A percentile compares a stretch with the other conserved stretches of the same genome.
Conservation (phyloP, 768 basidiomycete genomes). For the Mycena floridula region DNA sequence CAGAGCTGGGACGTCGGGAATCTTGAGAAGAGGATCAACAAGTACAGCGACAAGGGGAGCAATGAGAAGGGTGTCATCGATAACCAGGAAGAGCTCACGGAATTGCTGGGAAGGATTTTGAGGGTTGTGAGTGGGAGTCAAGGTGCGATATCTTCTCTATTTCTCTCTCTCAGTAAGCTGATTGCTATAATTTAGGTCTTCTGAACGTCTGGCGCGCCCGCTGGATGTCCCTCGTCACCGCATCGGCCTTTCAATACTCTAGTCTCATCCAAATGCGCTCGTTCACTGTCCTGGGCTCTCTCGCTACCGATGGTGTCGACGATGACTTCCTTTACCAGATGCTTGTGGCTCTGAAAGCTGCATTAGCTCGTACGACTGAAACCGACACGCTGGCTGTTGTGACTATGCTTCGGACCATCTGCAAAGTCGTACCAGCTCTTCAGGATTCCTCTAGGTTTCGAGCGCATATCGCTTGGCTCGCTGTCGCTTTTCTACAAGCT, state of each 20-base stretch:
- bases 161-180: not conserved
- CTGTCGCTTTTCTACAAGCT: constrained; percentile 76
- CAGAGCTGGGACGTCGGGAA: constrained; percentile 47
- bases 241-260: constrained; percentile 86
- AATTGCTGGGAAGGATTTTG: constrained; percentile 57
- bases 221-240: constrained; percentile 87
- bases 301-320: constrained; percentile 82
- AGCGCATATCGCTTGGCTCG: constrained; percentile 79
- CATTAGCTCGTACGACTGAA: constrained; percentile 61
- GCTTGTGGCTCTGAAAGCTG: constrained; percentile 77
- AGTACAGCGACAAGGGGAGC: constrained; percentile 38
- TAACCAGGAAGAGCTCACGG: constrained; percentile 57
- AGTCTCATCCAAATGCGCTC: constrained; percentile 85
- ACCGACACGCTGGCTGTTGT: constrained; percentile 67
- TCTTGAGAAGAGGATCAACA: too few relatives aligned
- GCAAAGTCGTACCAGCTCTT: constrained; percentile 69
- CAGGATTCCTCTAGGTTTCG: constrained; percentile 66
- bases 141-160: constrained; percentile 47
- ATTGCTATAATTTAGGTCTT: constrained; percentile 39
- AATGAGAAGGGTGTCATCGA: constrained; percentile 57
- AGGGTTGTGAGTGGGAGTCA: constrained; percentile 58
- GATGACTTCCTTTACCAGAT: constrained; percentile 94
- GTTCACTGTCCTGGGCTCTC: constrained; percentile 75
- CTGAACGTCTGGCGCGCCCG: constrained; percentile 88
- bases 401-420: constrained; percentile 86